Conservation (phyloP, 2,329 filamentous ascomycete genomes). For the Lasiodiplodia sp. region DNA sequence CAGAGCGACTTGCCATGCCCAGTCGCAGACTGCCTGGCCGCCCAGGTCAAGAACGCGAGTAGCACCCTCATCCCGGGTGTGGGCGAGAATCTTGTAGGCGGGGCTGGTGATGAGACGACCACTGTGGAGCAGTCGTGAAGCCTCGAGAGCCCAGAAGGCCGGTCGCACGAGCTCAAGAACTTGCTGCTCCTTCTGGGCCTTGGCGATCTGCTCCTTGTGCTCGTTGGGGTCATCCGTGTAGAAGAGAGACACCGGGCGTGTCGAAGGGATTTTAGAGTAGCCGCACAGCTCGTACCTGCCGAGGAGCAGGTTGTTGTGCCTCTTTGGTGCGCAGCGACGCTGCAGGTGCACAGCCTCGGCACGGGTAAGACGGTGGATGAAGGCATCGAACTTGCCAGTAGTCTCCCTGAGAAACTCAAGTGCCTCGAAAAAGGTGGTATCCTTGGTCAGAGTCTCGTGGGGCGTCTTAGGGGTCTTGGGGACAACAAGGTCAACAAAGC, state of each 20-base stretch:
- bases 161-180: conserved; percentile 74
- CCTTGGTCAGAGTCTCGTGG: conserved; percentile 50
- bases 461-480: conserved; percentile 34
- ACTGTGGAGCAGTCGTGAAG: conserved; percentile 66
- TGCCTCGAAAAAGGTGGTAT: conserved; percentile 86
- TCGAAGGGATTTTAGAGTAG: conserved; percentile 50
- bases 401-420: conserved; percentile 78
- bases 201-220: conserved; percentile 63
- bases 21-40: conserved; percentile 84
- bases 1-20: conserved; percentile 92
- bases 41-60: conserved; percentile 84
- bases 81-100: conserved; percentile 49
- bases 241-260: conserved; percentile 55
- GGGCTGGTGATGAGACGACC: conserved; percentile 65
- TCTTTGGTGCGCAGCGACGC: conserved; percentile 74
- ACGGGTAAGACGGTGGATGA: conserved; percentile 82
- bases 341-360: conserved; percentile 89
- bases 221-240: conserved; percentile 63
- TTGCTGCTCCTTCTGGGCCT: conserved; percentile 77
- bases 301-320: conserved; percentile 80
- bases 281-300: conserved; percentile 81
- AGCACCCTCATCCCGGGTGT: conserved; percentile 69
- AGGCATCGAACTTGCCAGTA: conserved; percentile 74
- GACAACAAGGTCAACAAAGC: conserved; percentile 63
- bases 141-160: conserved; percentile 68